phyloP scores from a whole-genome alignment of 768 basidiomycete species.

The Rhizopogon salebrosus region DNA sequence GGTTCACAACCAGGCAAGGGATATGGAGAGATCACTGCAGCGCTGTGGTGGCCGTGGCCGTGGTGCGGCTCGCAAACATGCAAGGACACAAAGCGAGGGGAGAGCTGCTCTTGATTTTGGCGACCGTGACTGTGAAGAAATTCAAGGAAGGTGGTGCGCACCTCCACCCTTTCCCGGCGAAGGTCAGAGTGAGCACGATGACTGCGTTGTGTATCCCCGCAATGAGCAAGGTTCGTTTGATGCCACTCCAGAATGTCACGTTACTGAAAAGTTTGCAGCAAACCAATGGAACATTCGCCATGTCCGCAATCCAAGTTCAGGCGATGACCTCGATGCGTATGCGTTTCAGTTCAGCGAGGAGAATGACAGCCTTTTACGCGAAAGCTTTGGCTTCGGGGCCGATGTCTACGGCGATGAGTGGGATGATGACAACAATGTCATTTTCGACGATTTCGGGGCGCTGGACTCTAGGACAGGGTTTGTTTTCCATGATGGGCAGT shows the following conservation, averaged over 20 bases:
- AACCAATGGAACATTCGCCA: conserved; percentile 27
- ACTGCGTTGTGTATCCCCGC: conserved; percentile 26
- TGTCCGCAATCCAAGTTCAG: conserved; percentile 3
- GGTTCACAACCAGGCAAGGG: conserved; percentile 15
- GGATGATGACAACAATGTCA: conserved; percentile 18
- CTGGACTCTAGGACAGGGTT: neutral
- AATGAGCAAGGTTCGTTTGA: conserved; percentile 14
- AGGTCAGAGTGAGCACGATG: conserved; percentile 10
- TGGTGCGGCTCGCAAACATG: conserved; percentile 36
- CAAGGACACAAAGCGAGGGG: conserved; percentile 40
- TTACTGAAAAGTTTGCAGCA: conserved; percentile 10
- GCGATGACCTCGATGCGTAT: conserved; percentile 16
- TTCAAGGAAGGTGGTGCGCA: conserved; percentile 17
- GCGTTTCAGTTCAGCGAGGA: conserved; percentile 15
- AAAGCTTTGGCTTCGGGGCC: conserved; percentile 14
- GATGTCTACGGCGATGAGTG: conserved; percentile 12
- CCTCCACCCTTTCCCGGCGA: conserved; percentile 17
- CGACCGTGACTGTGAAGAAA: conserved; percentile 19
- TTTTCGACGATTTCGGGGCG: conserved; percentile 14
- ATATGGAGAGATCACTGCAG: conserved; percentile 10
- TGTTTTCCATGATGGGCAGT: conserved; percentile 2
- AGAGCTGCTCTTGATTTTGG: conserved; percentile 35
- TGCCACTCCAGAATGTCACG: neutral
- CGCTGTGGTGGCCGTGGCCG: neutral
- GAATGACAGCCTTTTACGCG: conserved; percentile 21